Conservation (phyloP, 176 grass and related monocot species). For the Cenchrus fungigraminus region DNA sequence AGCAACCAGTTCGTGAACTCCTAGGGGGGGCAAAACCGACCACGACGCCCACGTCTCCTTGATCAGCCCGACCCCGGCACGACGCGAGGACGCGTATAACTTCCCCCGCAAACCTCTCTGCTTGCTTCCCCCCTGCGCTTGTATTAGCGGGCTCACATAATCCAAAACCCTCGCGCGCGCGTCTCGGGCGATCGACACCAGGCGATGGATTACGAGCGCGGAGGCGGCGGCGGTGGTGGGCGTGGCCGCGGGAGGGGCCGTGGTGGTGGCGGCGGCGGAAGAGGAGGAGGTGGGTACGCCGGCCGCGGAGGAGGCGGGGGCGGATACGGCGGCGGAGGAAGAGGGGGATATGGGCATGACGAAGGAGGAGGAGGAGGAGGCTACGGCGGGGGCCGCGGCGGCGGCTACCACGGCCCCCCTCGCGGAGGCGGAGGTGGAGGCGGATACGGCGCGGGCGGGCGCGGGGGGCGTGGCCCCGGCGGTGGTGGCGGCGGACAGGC, state of each 20-base stretch:
- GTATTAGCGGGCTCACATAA: neutral
- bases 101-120: too few species aligned
- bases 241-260: neutral
- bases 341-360: neutral
- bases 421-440: constrained; percentile 18
- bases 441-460: neutral
- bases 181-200: neutral
- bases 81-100: neutral
- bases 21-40: neutral
- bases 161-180: neutral
- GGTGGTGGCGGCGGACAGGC: neutral
- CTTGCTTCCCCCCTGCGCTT: neutral
- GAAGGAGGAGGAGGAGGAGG: constrained; percentile 5
- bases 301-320: neutral
- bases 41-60: neutral
- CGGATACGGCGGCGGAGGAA: neutral
- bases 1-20: neutral
- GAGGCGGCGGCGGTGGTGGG: neutral
- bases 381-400: constrained; percentile 7
- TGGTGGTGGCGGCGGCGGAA: neutral
- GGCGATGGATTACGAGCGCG: constrained; percentile 42
- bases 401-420: neutral
- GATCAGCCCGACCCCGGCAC: neutral
- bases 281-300: neutral
- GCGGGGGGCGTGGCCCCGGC: neutral